phyloP scores from a whole-genome alignment of 2,329 filamentous ascomycete species.

The Microcyclospora tardicrescens region DNA sequence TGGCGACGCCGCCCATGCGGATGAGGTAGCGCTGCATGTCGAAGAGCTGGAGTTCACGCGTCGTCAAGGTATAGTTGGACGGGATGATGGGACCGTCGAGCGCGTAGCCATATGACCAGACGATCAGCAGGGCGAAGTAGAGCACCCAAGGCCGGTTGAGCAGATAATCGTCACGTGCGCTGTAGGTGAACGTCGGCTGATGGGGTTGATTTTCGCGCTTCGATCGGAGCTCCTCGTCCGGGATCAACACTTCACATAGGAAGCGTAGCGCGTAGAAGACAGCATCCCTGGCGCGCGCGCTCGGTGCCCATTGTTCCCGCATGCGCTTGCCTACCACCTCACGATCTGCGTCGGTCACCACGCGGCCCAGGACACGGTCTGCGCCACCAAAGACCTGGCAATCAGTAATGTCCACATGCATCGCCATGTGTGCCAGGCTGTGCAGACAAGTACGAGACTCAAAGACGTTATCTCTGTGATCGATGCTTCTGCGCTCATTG shows the following conservation, averaged over 20 bases:
- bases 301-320: slow-evolving; percentile 80
- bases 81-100: slow-evolving; percentile 56
- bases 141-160: slow-evolving; percentile 91
- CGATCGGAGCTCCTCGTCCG: slow-evolving; percentile 33
- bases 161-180: slow-evolving; percentile 74
- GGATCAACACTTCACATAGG: slow-evolving; percentile 67
- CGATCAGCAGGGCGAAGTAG: slow-evolving; percentile 81
- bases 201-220: slow-evolving; percentile 6
- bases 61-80: slow-evolving; percentile 37
- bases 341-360: slow-evolving; percentile 72
- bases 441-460: slow-evolving; percentile 83
- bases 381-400: slow-evolving; percentile 91
- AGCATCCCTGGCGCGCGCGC: slow-evolving; percentile 76
- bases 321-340: slow-evolving; percentile 68
- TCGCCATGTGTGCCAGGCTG: slow-evolving; percentile 91
- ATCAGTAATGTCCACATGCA: slow-evolving; percentile 95
- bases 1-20: slow-evolving; percentile 55
- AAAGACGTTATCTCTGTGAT: slow-evolving; percentile 58
- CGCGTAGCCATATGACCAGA: slow-evolving; percentile 91
- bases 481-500: slow-evolving; percentile 15
- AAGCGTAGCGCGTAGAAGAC: slow-evolving; percentile 88
- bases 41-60: slow-evolving; percentile 51
- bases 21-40: slow-evolving; percentile 72
- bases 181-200: slow-evolving; percentile 45
- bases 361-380: slow-evolving; percentile 68